phyloP scores from a whole-genome alignment of 805 yeast genomes.

The Pichia nakasei region DNA sequence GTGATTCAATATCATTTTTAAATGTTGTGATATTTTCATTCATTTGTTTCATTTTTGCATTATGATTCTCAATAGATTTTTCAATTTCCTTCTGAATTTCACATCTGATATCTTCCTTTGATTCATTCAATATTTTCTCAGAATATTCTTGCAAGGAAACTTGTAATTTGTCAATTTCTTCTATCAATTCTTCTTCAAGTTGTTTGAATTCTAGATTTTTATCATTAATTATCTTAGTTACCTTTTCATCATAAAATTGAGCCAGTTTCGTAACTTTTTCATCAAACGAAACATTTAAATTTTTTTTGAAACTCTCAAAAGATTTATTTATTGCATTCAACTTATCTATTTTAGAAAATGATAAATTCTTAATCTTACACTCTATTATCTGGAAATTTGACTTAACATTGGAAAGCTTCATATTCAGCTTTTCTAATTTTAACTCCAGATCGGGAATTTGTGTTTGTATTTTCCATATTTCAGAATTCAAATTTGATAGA shows the following conservation, averaged over 20 bases:
- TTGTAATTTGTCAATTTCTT: conserved; percentile 15
- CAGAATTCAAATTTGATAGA: conserved; percentile 20
- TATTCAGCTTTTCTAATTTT: conserved; percentile 23
- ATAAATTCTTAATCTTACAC: conserved; percentile 24
- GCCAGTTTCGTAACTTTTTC: neutral
- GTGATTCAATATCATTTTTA: neutral
- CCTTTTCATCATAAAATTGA: neutral
- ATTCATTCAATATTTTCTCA: neutral
- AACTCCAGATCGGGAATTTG: conserved; percentile 21
- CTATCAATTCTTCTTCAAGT: conserved; percentile 18
- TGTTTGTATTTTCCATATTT: conserved; percentile 21
- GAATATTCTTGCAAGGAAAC: conserved; percentile 4
- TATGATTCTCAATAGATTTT: neutral
- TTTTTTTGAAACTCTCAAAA: conserved; percentile 28
- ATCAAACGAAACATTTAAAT: conserved; percentile 15
- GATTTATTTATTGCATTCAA: conserved; percentile 25
- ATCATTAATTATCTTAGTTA: conserved; percentile 17
- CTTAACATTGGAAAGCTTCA: conserved; percentile 11
- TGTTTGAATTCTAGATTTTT: conserved; percentile 27
- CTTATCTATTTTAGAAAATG: conserved; percentile 18
- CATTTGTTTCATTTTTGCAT: neutral
- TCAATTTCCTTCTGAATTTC: neutral
- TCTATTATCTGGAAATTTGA: conserved; percentile 22
- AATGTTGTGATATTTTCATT: neutral
- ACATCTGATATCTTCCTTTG: neutral